phyloP scores from a whole-genome alignment of 352 stramenopile genomes.

The Globisporangium sylvaticum region DNA sequence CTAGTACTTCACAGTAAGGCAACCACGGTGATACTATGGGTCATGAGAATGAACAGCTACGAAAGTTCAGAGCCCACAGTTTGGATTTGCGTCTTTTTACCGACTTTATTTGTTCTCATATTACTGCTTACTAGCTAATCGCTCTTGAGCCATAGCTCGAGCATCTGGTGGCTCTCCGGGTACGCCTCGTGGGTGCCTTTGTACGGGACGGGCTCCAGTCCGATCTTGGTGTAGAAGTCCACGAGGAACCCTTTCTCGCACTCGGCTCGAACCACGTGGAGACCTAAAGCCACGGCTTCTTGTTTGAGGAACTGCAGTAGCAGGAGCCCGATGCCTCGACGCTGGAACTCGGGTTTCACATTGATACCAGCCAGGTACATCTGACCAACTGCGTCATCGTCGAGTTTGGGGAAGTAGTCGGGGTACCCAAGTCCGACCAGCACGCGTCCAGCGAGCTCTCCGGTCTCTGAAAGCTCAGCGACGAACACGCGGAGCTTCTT shows the following conservation, averaged over 20 bases:
- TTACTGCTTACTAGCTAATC: too few species aligned
- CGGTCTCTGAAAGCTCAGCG: slow-evolving; percentile 12
- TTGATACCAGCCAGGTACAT: slow-evolving; percentile 25
- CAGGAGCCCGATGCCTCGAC: slow-evolving; percentile 14
- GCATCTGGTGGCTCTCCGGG: slow-evolving; percentile 32
- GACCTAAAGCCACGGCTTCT: slow-evolving; percentile 12
- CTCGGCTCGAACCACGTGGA: slow-evolving; percentile 24
- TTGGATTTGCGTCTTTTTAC: too few species aligned
- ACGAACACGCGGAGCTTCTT: slow-evolving; percentile 26
- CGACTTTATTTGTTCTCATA: too few species aligned
- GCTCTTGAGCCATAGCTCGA: slow-evolving; percentile 29
- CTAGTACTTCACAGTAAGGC: too few species aligned
- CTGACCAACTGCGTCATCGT: slow-evolving; percentile 15
- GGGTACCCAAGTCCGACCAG: slow-evolving; percentile 25
- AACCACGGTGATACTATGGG: too few species aligned
- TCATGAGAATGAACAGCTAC: too few species aligned
- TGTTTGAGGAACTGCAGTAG: slow-evolving; percentile 21
- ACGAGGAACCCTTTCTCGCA: slow-evolving; percentile 30
- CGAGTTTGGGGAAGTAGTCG: slow-evolving; percentile 26
- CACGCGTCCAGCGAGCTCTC: neutral
- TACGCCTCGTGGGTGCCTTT: slow-evolving; percentile 26
- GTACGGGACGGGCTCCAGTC: slow-evolving; percentile 26
- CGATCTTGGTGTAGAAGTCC: slow-evolving; percentile 21
- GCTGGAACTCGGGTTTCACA: slow-evolving; percentile 21
- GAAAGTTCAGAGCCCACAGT: too few species aligned